phyloP scores from a whole-genome alignment of 306 rosid genomes.

The Sechiopsis laciniata region DNA sequence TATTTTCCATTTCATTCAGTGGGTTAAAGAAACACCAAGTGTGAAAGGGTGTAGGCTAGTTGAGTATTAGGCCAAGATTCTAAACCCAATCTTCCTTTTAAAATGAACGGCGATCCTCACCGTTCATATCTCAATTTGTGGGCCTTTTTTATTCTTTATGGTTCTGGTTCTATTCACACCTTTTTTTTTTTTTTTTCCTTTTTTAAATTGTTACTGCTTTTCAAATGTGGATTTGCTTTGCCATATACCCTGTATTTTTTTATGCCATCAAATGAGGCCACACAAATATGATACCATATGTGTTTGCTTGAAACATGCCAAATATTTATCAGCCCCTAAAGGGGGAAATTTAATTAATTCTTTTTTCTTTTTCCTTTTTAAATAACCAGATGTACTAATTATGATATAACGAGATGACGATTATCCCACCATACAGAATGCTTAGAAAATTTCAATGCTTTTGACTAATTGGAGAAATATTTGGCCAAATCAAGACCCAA shows the following conservation, averaged over 20 bases:
- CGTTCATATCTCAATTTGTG: slow-evolving; percentile 31
- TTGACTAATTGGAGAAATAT: slow-evolving; percentile 29
- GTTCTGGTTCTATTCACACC: slow-evolving; percentile 37
- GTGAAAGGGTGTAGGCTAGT: slow-evolving; percentile 21
- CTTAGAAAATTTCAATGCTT: slow-evolving; percentile 17
- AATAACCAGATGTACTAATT: no score
- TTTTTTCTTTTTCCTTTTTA: no score
- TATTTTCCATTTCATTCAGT: not conserved
- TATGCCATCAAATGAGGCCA: slow-evolving; percentile 26
- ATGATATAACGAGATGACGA: slow-evolving; percentile 32
- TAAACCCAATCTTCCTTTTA: not conserved
- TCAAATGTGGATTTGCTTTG: not conserved
- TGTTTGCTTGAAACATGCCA: slow-evolving; percentile 31
- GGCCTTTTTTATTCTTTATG: slow-evolving; percentile 35
- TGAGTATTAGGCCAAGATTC: slow-evolving; percentile 23
- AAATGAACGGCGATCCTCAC: slow-evolving; percentile 20
- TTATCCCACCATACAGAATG: slow-evolving; percentile 39
- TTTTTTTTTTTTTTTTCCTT: not conserved
- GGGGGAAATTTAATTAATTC: not conserved
- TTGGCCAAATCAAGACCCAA: no score
- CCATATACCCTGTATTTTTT: not conserved
- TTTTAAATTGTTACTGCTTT: slow-evolving; percentile 1
- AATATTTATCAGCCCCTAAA: slow-evolving; percentile 15
- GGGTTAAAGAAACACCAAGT: slow-evolving; percentile 9
- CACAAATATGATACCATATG: slow-evolving; percentile 29